These are phyloP conservation scores for Funneliformis geosporum DNA, from an alignment of 192 early-diverging fungal species.

Conservation along the genomic window DNA sequence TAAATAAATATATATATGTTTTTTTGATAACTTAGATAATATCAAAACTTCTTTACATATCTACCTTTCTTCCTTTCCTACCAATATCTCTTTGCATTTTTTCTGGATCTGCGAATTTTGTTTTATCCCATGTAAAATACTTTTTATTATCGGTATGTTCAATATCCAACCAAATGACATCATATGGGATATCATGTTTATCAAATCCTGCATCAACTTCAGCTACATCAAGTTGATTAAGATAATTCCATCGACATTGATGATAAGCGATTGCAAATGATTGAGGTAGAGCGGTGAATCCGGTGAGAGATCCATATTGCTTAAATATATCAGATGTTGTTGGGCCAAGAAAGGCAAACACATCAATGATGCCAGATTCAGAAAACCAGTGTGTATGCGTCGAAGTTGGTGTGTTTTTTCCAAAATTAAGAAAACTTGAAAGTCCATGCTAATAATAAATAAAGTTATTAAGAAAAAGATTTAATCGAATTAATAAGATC, in stretches of 20 bases:
- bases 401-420: conserved; percentile 38
- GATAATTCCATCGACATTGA: conserved; percentile 99
- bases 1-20: neutral
- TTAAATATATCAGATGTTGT: conserved; percentile 64
- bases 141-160: conserved; percentile 98
- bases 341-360: conserved; percentile 83
- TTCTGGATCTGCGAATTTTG: conserved; percentile 86
- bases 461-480: neutral
- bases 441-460: conserved; percentile 21
- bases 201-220: conserved; percentile 89
- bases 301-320: conserved; percentile 78
- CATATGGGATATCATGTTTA: conserved; percentile 88
- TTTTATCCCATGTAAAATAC: conserved; percentile 96
- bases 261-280: conserved; percentile 92
- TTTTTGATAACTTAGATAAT: neutral
- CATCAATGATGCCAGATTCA: conserved; percentile 87
- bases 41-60: neutral
- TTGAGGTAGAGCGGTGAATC: conserved; percentile 81
- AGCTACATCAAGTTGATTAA: conserved; percentile 84
- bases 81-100: conserved; percentile 81
- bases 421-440: conserved; percentile 31
- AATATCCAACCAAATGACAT: conserved; percentile 99
- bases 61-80: conserved; percentile 74
- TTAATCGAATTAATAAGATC: neutral
- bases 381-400: conserved; percentile 91